phyloP scores from a whole-genome alignment of 768 basidiomycete genomes.

The Clitopilus hobsonii region DNA sequence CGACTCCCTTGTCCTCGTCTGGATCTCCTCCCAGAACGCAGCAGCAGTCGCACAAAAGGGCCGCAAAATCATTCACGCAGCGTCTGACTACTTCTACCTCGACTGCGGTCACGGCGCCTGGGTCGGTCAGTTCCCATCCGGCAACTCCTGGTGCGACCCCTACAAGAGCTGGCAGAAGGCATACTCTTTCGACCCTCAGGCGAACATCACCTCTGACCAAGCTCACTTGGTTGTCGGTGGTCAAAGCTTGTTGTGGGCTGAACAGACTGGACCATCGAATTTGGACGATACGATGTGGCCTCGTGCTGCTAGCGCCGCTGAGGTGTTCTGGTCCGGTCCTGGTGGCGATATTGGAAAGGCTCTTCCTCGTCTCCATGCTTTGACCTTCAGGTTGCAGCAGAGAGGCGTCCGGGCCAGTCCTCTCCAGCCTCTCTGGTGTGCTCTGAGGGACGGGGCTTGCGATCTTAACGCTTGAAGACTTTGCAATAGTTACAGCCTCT shows the following conservation, averaged over 20 bases:
- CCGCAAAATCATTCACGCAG: conserved; percentile 59
- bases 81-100: conserved; percentile 78
- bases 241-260: conserved; percentile 71
- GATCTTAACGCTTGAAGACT: conserved; percentile 9
- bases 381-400: conserved; percentile 55
- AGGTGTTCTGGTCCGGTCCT: conserved; percentile 72
- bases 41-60: conserved; percentile 56
- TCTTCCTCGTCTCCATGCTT: conserved; percentile 63
- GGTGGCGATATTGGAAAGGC: conserved; percentile 43
- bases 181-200: conserved; percentile 72
- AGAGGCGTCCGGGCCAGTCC: conserved; percentile 57
- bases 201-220: conserved; percentile 47
- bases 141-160: conserved; percentile 72
- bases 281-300: conserved; percentile 71
- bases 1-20: conserved; percentile 60
- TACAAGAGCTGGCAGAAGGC: conserved; percentile 79
- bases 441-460: conserved; percentile 33
- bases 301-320: conserved; percentile 64
- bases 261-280: conserved; percentile 64
- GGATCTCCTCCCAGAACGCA: conserved; percentile 65
- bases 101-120: conserved; percentile 75
- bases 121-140: conserved; percentile 43
- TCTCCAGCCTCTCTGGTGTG: conserved; percentile 74
- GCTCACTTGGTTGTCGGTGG: conserved; percentile 62
- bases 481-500: neutral